Evolutionary conservation across 495 filamentous ascomycete genomes (phyloP).

Genomic region (Chaetomium fimeti): DNA sequence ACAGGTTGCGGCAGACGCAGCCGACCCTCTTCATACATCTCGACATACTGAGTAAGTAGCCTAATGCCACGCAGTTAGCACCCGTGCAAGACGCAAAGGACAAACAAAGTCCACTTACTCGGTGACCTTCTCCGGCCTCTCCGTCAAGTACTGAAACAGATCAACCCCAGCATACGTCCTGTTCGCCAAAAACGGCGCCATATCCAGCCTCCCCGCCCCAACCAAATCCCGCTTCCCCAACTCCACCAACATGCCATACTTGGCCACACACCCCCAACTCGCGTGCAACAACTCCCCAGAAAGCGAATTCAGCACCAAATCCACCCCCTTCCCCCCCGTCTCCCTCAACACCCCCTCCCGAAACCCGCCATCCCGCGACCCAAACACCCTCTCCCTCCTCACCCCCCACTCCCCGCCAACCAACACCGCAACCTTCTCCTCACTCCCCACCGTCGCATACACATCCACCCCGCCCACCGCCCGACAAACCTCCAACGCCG

Average conservation of each 20-base stretch:
- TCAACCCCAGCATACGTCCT: conserved; percentile 50
- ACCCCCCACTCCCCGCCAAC: conserved; percentile 38
- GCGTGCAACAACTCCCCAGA: conserved; percentile 50
- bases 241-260: conserved; percentile 54
- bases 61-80: background rate
- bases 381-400: conserved; percentile 42
- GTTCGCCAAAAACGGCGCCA: conserved; percentile 44
- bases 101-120: conserved; percentile 1
- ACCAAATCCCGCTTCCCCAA: conserved; percentile 43
- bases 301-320: conserved; percentile 55
- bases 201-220: conserved; percentile 37
- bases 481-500: conserved; percentile 43
- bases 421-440: conserved; percentile 43
- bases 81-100: background rate
- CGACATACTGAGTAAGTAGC: background rate
- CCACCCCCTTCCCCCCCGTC: conserved; percentile 50
- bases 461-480: conserved; percentile 24
- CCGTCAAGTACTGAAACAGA: conserved; percentile 25
- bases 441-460: conserved; percentile 47
- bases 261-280: conserved; percentile 50
- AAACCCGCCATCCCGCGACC: conserved; percentile 34
- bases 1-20: conserved; percentile 36
- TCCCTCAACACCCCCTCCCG: conserved; percentile 41
- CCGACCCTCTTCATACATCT: conserved; percentile 29
- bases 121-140: conserved; percentile 1